phyloP scores from a whole-genome alignment of 805 yeast genomes.

The Candida adriatica region DNA sequence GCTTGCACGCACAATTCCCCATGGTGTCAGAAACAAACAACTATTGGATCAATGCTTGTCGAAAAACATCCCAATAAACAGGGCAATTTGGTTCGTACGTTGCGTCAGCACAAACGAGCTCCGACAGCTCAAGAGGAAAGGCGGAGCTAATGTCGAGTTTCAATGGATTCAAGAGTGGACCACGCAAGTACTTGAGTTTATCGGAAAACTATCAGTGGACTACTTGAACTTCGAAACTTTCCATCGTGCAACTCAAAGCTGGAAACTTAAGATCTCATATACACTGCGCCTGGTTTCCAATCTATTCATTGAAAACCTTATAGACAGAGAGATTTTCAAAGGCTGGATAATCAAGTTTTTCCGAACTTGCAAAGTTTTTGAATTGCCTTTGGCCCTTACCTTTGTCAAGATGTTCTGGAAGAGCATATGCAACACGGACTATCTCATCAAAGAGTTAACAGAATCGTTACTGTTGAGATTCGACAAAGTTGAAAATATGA shows the following conservation, averaged over 20 bases:
- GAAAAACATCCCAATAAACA: conserved; percentile 61
- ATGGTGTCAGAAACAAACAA: conserved; percentile 72
- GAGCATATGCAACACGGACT: conserved; percentile 49
- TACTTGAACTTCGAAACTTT: conserved; percentile 28
- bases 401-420: conserved; percentile 66
- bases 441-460: conserved; percentile 56
- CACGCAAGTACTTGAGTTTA: conserved; percentile 60
- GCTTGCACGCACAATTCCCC: conserved; percentile 78
- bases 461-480: conserved; percentile 50
- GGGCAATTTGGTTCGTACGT: conserved; percentile 88
- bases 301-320: conserved; percentile 58
- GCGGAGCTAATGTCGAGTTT: conserved; percentile 35
- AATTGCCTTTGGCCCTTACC: conserved; percentile 42
- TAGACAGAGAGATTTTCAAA: conserved; percentile 57
- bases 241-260: conserved; percentile 33
- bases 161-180: conserved; percentile 89
- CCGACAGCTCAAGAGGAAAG: conserved; percentile 48
- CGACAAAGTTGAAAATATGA: conserved; percentile 28
- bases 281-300: conserved; percentile 53
- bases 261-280: conserved; percentile 52
- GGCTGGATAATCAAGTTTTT: conserved; percentile 57
- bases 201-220: conserved; percentile 30
- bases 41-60: conserved; percentile 67
- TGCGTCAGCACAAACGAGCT: conserved; percentile 81
- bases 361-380: conserved; percentile 31